Evolutionary conservation across 441 rosid species (phyloP).

Genomic region (Flueggea neowawraea): DNA sequence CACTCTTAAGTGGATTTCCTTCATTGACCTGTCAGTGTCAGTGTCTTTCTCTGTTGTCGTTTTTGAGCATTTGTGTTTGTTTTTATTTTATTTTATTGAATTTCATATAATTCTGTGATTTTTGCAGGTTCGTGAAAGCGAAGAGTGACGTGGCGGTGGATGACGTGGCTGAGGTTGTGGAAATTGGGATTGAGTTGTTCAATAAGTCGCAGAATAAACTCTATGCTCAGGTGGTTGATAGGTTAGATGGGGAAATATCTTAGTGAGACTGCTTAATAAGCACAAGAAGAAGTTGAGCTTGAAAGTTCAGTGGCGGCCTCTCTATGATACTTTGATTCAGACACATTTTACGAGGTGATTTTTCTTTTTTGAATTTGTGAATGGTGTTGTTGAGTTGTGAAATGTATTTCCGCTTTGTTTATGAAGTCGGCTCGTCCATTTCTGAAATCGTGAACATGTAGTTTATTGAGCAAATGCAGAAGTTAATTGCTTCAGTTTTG

Average conservation of each 20-base stretch:
- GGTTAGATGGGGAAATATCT: constrained; percentile 97
- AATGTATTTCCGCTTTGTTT: not conserved
- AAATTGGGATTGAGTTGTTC: constrained; percentile 74
- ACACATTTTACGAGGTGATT: constrained; percentile 92
- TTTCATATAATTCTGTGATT: not conserved
- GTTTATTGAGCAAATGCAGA: too few relatives aligned
- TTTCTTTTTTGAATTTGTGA: not conserved
- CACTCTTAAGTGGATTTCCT: constrained; percentile 94
- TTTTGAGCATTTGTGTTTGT: constrained; percentile 1
- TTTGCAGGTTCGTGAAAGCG: constrained; percentile 80
- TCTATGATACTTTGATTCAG: constrained; percentile 81
- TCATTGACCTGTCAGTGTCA: constrained; percentile 86
- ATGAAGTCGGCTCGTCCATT: not conserved
- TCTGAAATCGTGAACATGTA: too few relatives aligned
- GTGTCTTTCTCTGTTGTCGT: constrained; percentile 10
- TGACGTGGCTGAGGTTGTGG: constrained; percentile 69
- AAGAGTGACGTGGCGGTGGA: constrained; percentile 84
- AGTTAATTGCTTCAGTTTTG: too few relatives aligned
- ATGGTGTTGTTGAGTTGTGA: not conserved
- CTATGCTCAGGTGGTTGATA: constrained; percentile 72
- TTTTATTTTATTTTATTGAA: not conserved
- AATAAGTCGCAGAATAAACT: constrained; percentile 68
- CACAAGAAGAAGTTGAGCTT: constrained; percentile 74
- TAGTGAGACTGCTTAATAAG: constrained; percentile 79
- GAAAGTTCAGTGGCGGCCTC: constrained; percentile 87